phyloP scores from a whole-genome alignment of 805 yeast genomes.

The Hanseniaspora occidentalis region DNA sequence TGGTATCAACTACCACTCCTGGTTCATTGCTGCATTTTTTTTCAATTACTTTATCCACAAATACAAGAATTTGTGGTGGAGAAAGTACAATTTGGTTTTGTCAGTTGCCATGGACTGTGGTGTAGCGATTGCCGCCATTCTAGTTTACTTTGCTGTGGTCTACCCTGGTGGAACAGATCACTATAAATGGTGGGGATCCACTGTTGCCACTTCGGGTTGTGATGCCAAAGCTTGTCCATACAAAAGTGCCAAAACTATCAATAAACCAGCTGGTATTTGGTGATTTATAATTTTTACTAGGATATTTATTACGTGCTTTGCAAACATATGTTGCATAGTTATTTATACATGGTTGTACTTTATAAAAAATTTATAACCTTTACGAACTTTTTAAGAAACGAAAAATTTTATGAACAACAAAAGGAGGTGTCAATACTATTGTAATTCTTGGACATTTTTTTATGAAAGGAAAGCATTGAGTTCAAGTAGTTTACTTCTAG shows the following conservation, averaged over 20 bases:
- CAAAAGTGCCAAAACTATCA: slow-evolving; percentile 1
- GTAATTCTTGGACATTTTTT: too few species aligned
- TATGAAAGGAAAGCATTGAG: too few species aligned
- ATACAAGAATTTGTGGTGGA: slow-evolving; percentile 59
- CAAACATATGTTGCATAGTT: too few species aligned
- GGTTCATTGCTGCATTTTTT: slow-evolving; percentile 39
- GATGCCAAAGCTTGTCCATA: slow-evolving; percentile 19
- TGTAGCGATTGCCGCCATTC: slow-evolving; percentile 46
- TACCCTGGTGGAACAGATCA: slow-evolving; percentile 27
- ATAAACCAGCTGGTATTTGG: slow-evolving; percentile 6
- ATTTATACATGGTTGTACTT: too few species aligned
- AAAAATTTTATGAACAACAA: too few species aligned
- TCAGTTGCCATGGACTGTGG: slow-evolving; percentile 60
- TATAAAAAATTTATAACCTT: too few species aligned
- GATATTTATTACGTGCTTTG: too few species aligned
- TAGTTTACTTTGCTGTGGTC: slow-evolving; percentile 41
- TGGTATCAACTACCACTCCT: slow-evolving; percentile 46
- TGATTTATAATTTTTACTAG: too few species aligned
- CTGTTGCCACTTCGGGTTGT: slow-evolving; percentile 29
- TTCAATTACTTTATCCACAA: slow-evolving; percentile 48
- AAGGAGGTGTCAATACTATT: too few species aligned
- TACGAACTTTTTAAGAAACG: too few species aligned
- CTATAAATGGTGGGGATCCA: slow-evolving; percentile 58
- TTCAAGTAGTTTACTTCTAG: too few species aligned
- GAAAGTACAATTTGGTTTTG: slow-evolving; percentile 56